Percentiles rank a stretch among this genome's conserved stretches.
phyloP scores from a whole-genome alignment of 208 protist genomes.

The Leishmania martiniquensis region DNA sequence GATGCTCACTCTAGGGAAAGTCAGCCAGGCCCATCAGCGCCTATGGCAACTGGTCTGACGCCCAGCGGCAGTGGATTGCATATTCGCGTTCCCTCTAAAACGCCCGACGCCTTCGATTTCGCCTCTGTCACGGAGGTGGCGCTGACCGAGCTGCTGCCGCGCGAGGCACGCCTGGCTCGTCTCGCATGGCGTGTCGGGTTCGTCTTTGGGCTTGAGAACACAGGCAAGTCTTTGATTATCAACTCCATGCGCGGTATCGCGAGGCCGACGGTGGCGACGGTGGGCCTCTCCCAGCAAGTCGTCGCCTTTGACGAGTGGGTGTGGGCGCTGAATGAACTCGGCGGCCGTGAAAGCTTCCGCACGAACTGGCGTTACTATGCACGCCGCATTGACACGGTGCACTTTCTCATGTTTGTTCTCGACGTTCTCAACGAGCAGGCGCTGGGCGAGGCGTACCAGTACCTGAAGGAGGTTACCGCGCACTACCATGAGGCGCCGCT shows the following conservation, averaged over 20 bases:
- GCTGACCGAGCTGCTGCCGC: conserved; percentile 72
- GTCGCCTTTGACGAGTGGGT: conserved; percentile 88
- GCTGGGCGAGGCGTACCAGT: conserved; percentile 50
- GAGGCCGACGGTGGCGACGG: conserved; percentile 70
- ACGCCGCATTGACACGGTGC: conserved; percentile 54
- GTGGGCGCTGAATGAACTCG: conserved; percentile 77
- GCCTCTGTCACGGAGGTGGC: conserved; percentile 55
- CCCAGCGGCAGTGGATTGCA: neutral
- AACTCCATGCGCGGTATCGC: conserved; percentile 73
- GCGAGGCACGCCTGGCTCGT: conserved; percentile 59
- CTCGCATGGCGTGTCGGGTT: conserved; percentile 68
- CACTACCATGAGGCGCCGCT: conserved; percentile 60
- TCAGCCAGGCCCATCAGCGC: neutral
- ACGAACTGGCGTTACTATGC: conserved; percentile 83
- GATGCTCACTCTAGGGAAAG: neutral
- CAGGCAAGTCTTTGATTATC: conserved; percentile 83
- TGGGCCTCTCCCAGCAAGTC: conserved; percentile 75
- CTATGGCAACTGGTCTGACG: neutral
- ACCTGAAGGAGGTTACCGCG: conserved; percentile 61
- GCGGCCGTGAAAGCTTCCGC: conserved; percentile 84
- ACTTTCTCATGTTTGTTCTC: conserved; percentile 85
- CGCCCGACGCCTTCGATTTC: conserved; percentile 55
- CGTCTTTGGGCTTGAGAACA: conserved; percentile 79
- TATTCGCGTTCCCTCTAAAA: neutral
- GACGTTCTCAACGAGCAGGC: conserved; percentile 53